A percentile compares a stretch with the other conserved stretches of the same genome.
These are phyloP conservation scores for Cordyceps farinosa DNA, from an alignment of 2,329 filamentous ascomycete species.

Conservation along the genomic window DNA sequence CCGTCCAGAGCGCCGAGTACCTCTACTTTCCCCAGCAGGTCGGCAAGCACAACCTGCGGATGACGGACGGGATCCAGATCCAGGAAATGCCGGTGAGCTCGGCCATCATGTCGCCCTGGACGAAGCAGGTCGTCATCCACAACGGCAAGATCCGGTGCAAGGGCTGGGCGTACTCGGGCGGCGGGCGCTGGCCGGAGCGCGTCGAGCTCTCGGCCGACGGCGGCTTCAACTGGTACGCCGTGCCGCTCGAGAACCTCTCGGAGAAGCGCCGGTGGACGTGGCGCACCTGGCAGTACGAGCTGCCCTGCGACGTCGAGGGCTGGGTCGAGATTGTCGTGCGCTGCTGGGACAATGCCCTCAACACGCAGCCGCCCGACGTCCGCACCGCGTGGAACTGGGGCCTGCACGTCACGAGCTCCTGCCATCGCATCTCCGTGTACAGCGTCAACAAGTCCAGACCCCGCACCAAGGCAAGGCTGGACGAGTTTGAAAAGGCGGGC, in stretches of 20 bases:
- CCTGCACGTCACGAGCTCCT: conserved; percentile 60
- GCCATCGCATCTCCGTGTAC: conserved; percentile 59
- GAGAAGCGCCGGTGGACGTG: conserved; percentile 62
- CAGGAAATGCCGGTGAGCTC: conserved; percentile 69
- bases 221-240: conserved; percentile 61
- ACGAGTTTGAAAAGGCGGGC: conserved; percentile 47
- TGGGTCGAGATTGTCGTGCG: conserved; percentile 58
- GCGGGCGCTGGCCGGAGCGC: conserved; percentile 56
- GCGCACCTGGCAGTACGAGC: conserved; percentile 59
- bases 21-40: conserved; percentile 66
- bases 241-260: conserved; percentile 57
- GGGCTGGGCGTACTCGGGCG: conserved; percentile 58
- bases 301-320: conserved; percentile 60
- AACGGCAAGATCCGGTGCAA: conserved; percentile 54
- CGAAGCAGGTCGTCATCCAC: conserved; percentile 59
- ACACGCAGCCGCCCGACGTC: conserved; percentile 56
- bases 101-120: conserved; percentile 62
- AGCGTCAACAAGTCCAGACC: conserved; percentile 55
- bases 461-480: conserved; percentile 46
- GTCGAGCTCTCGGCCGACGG: conserved; percentile 63
- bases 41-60: conserved; percentile 61
- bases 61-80: conserved; percentile 60
- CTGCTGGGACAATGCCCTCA: conserved; percentile 60
- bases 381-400: conserved; percentile 62
- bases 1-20: conserved; percentile 63